Base-by-base conservation (phyloP, 2,329 filamentous ascomycete genomes). In the Colletotrichum eremochloae region DNA sequence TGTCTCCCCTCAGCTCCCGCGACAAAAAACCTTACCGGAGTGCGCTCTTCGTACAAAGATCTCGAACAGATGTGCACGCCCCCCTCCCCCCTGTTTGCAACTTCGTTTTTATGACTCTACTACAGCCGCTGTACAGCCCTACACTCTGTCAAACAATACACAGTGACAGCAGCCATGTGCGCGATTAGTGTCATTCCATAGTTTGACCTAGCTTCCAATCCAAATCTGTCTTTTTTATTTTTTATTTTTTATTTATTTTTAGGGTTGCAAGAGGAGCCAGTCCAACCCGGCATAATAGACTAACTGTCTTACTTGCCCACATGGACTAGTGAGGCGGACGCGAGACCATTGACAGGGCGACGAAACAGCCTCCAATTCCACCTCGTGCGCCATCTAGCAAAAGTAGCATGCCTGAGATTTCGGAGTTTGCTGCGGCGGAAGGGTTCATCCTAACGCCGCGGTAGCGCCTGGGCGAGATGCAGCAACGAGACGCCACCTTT, bases 31-130 rank as follows among this genome's bases (percentile, higher is more conserved):
- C 53, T 70, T 40, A 61, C 53, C 18, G 42, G 18, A 15, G 42
- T 20, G 42, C 7, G 18, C 42, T 20, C 20, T 44, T 44, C 42
- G 42, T 20, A 44, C 70, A 66, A 48, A 78, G 76, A 78, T 77
- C 75, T 77, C 72, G 73, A 75, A 75, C 75, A 75, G 72, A 72
- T 74, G 75, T 68, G 76, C 76, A 77, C 42, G 42, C 42, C 42
- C 42, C 18, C 6, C 8, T 36, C 77, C 48, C 74, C 71, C 74
- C 60, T 74, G 60, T 58, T 67, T 75, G 68, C 72, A 72, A 56
- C 11, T 62, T 15, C 20, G 9, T 15, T 44, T 15, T 44, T 20
- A 50, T 72, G 68, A 68, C 57, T 67, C 68, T 75, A 65, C 72
- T 74, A 44, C 42, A 9, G 62, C 72, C 52, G 65, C 74, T 58